Percentiles rank a stretch among this genome's conserved stretches.
phyloP scores from a whole-genome alignment of 2,329 filamentous ascomycete genomes.

The Penicillium polonicum region DNA sequence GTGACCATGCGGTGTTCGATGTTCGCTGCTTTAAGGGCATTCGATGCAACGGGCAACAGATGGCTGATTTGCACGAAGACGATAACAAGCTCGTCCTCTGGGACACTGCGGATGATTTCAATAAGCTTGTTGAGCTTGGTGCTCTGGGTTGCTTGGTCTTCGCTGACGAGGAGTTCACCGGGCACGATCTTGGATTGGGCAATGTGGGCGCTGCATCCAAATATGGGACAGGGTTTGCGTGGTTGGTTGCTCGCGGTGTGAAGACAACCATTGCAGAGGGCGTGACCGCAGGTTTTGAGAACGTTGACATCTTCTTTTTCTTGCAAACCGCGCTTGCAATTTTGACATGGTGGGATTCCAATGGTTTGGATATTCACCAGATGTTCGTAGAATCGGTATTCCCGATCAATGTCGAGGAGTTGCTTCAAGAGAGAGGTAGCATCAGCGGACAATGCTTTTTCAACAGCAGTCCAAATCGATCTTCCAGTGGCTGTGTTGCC shows the following conservation, averaged over 20 bases:
- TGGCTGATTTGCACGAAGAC: conserved; percentile 56
- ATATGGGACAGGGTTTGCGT: conserved; percentile 40
- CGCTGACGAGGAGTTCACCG: conserved; percentile 36
- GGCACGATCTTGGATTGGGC: conserved; percentile 44
- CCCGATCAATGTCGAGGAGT: conserved; percentile 20
- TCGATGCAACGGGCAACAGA: conserved; percentile 41
- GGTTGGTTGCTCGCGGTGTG: conserved; percentile 10
- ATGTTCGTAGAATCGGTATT: conserved; percentile 25
- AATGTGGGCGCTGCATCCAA: conserved; percentile 43
- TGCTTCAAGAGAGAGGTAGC: conserved; percentile 25
- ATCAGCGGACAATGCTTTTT: conserved; percentile 3
- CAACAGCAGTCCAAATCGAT: neutral
- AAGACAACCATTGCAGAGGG: conserved; percentile 48
- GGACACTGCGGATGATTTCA: conserved; percentile 44
- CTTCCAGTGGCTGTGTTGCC: neutral
- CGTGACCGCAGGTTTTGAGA: conserved; percentile 53
- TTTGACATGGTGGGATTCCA: conserved; percentile 9
- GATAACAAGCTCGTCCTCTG: conserved; percentile 51
- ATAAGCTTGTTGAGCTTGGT: conserved; percentile 52
- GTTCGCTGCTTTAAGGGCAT: conserved; percentile 27
- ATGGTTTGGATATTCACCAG: conserved; percentile 22
- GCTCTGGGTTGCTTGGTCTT: conserved; percentile 38
- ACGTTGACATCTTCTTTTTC: conserved; percentile 39
- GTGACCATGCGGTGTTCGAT: conserved; percentile 41
- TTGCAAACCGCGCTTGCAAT: conserved; percentile 31